phyloP scores from a whole-genome alignment of 257 asterid genomes.

The Leptodermis oblonga region DNA sequence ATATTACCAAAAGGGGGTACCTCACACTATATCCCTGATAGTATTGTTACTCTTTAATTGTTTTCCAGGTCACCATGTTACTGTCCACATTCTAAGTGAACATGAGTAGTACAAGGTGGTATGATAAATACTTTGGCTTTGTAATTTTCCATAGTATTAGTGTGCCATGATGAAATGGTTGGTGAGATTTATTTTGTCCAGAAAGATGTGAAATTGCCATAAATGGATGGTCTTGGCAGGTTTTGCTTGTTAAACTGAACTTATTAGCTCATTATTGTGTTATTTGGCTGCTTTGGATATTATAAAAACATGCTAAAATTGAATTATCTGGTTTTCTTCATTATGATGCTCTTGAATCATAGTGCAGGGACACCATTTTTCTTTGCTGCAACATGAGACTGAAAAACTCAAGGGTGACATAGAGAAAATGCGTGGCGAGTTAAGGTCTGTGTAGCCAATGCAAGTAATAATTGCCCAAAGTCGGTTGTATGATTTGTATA shows the following conservation, averaged over 20 bases:
- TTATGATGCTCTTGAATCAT: conserved; percentile 7
- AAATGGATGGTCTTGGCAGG: neutral
- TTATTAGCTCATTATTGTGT: neutral
- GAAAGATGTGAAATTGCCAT: neutral
- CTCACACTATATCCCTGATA: neutral
- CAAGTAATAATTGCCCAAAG: neutral
- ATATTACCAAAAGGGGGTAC: neutral
- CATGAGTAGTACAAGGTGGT: neutral
- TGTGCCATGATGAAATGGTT: neutral
- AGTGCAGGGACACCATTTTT: conserved; percentile 82
- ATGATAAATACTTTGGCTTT: neutral
- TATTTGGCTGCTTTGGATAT: neutral
- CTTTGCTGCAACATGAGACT: conserved; percentile 81
- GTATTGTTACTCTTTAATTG: neutral
- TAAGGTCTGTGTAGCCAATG: conserved; percentile 46
- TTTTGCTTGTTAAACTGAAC: neutral
- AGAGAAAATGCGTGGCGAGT: conserved; percentile 86
- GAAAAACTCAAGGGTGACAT: conserved; percentile 78
- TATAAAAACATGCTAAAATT: neutral
- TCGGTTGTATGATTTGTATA: neutral
- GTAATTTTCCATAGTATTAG: neutral
- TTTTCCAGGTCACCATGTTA: neutral
- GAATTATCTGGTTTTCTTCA: neutral
- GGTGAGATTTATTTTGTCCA: neutral
- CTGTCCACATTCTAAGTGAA: neutral